Base-by-base conservation (phyloP, 2,329 filamentous ascomycete genomes). In the Aspergillus fumigatiaffinis region DNA sequence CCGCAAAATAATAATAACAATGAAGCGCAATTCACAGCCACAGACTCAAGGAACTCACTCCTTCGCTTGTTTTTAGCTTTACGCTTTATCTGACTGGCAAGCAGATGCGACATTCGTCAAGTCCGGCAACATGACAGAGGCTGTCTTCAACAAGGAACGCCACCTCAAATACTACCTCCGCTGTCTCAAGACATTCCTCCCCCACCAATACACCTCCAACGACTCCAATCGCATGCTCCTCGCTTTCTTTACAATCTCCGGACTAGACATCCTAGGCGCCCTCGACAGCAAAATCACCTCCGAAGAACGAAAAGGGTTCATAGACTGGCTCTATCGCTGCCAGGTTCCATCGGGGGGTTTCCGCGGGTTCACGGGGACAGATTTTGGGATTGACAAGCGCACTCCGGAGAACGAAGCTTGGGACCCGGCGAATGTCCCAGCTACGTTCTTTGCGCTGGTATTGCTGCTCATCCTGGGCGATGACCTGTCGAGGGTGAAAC, bases 141-240 rank as follows among this genome's bases (percentile, higher is more conserved):
- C 66, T 20, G 54, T 55, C 21, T 72, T 77, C 60, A 69, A 69
- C 69, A 84, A 81, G 57, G 79, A 84, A 50, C 83, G 82, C 56
- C 94, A 99, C 73, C 80, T 94, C 71, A 91, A 89, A 71, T 99
- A 97, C 82, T 99, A 92, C 88, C 85, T 92, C 63, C 87, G 92
- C 71, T 97, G 93, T 73, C 83, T 94, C 63, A 89, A 88, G 71
- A 88, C 87, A 25, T 83, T 88, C 60, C 86, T 99, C 6, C 94
- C 94, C 0, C 83, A 87, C 49, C 82, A 85, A 61, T 99, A 97
- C 79, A 95, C 90, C 17, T 82, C 87, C 71, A 94, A 89, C 73
- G 94, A 99, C 77, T 91, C 91, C 65, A 93, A 88, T 68, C 92
- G 94, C 67, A 89, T 97, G 79, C 89, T 89, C 4, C 85, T 97